A percentile compares a stretch with the other conserved stretches of the same genome.
Conservation (phyloP, 306 rosid genomes). For the Prunus mira region DNA sequence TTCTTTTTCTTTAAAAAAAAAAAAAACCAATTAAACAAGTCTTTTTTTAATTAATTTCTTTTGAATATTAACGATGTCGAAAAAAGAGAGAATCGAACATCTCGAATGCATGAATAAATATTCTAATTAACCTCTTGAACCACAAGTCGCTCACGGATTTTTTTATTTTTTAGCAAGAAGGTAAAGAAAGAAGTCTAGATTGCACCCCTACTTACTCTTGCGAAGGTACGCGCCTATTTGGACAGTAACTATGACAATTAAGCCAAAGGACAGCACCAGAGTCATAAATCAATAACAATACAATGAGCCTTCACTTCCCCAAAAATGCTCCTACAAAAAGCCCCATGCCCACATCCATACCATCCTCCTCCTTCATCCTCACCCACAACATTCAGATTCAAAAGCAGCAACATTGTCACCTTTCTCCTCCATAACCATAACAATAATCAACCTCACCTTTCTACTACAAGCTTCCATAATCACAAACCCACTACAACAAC, state of each 20-base stretch:
- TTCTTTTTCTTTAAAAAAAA: no score
- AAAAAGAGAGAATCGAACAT: no score
- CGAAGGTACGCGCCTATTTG: neutral
- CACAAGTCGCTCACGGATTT: fast-evolving
- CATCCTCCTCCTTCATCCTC: neutral
- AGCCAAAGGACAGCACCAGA: neutral
- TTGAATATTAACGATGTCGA: fast-evolving
- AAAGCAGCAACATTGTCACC: neutral
- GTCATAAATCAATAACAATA: neutral
- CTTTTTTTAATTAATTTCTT: no score
- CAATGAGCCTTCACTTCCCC: neutral
- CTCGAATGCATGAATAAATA: no score
- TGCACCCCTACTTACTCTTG: no score
- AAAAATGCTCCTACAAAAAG: neutral
- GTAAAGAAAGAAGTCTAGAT: no score
- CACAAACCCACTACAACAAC: neutral
- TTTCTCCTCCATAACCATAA: neutral
- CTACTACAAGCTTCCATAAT: neutral
- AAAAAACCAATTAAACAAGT: no score
- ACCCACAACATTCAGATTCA: neutral
- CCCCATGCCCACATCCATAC: neutral
- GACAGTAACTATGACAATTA: neutral
- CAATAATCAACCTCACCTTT: neutral
- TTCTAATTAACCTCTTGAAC: no score
- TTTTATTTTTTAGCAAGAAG: no score